A percentile compares a stretch with the other conserved stretches of the same genome.
Conservation (phyloP, 2,329 filamentous ascomycete genomes). For the Xylaria sp. region DNA sequence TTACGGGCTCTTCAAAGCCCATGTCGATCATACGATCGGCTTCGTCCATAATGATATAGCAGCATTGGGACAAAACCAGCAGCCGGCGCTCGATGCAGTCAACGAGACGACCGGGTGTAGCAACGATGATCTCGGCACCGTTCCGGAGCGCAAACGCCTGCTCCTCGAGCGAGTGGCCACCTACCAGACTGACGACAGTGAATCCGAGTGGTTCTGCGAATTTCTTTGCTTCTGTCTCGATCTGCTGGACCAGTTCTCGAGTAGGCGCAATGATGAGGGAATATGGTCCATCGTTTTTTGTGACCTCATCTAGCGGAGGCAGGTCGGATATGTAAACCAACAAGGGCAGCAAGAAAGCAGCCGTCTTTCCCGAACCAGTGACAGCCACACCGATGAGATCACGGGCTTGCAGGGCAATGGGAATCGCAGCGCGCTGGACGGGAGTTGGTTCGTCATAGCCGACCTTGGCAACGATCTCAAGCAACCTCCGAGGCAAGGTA, state of each 20-base stretch:
- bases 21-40: slow-evolving; percentile 99
- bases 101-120: slow-evolving; percentile 95
- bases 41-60: slow-evolving; percentile 99
- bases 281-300: slow-evolving; percentile 95
- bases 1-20: slow-evolving; percentile 96
- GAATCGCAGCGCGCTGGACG: slow-evolving; percentile 93
- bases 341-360: slow-evolving; percentile 89
- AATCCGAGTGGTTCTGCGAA: slow-evolving; percentile 92
- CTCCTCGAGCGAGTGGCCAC: slow-evolving; percentile 94
- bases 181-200: slow-evolving; percentile 96
- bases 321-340: slow-evolving; percentile 94
- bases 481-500: slow-evolving; percentile 76
- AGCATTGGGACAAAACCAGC: slow-evolving; percentile 93
- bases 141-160: slow-evolving; percentile 90
- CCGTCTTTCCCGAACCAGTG: slow-evolving; percentile 98
- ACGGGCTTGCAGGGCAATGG: slow-evolving; percentile 89
- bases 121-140: slow-evolving; percentile 96
- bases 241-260: slow-evolving; percentile 96
- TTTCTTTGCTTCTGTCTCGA: slow-evolving; percentile 91
- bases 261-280: slow-evolving; percentile 97
- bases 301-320: slow-evolving; percentile 82
- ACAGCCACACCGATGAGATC: slow-evolving; percentile 99
- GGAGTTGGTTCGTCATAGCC: slow-evolving; percentile 93
- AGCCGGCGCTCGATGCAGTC: slow-evolving; percentile 96
- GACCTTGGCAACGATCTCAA: slow-evolving; percentile 83